Base-by-base conservation (phyloP, 179 eudicot species). In the Gypsophila paniculata region DNA sequence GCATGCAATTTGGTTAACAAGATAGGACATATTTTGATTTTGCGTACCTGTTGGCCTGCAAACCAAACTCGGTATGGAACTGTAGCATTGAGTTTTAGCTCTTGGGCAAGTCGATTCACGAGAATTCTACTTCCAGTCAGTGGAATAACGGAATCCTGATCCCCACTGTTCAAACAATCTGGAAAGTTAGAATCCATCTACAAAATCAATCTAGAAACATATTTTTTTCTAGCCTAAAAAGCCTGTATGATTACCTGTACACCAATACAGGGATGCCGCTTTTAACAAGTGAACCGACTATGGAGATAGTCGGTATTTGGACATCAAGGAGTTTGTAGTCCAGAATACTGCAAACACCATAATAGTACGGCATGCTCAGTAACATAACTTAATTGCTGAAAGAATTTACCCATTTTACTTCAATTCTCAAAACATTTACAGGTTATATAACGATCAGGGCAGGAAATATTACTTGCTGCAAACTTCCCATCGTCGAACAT, bases 91-190 rank as follows among this genome's bases (percentile, higher is more conserved):
- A 94, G 87, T 72, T 79, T 76, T 42, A 94, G 68, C 53, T 84
- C 66, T 15, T 75, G 61, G 39, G 99, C 94, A 63, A 94, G 81
- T 44, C 76, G 74, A 42, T 82, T 81, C 18, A 94, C 91, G 6
- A 91, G 85, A 25, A 79, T 80, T 38, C 99, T 94, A 70, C 92
- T 94, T 61, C 99, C 99, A n/a, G 89, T 90, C 58, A 94, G 70
- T 26, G 99, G 99, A 46, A 94, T 90, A 2, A 94, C 99, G 8
- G 99, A 94, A 83, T 94, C 99, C 73, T 94, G 99, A 85, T 94
- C 99, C 4, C 99, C 99, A 58, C 99, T 93, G 88, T 82, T 49
- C 12, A 26, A 17, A 76, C 39, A 42, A 71, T 61, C 57, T 57
- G 15, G 55, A 19, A 5, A 55, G 32, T 66, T n/a, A 75, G 44